Percentiles rank a stretch among this genome's conserved stretches.
phyloP scores from a whole-genome alignment of 495 filamentous ascomycete species.

The Penicillium crystallinum region DNA sequence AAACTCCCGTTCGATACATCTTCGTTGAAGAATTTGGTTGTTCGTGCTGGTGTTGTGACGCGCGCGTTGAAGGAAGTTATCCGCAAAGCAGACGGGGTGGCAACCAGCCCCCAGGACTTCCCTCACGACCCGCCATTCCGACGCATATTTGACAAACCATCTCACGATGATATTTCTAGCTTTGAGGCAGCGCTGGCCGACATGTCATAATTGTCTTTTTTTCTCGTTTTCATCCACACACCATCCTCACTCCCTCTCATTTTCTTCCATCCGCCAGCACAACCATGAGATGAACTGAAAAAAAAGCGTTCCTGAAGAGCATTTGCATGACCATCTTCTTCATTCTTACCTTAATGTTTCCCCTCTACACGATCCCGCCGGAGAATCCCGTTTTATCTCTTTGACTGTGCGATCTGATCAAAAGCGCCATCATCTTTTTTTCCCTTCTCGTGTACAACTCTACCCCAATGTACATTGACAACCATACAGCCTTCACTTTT shows the following conservation, averaged over 20 bases:
- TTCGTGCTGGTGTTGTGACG: conserved; percentile 71
- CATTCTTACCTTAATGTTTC: conserved; percentile 4
- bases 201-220: conserved; percentile 13
- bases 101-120: conserved; percentile 51
- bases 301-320: conserved; percentile 13
- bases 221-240: conserved; percentile 6
- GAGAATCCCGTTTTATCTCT: background rate
- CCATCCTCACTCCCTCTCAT: conserved; percentile 10
- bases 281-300: conserved; percentile 21
- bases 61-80: conserved; percentile 70
- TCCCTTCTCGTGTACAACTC: conserved; percentile 19
- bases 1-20: conserved; percentile 91
- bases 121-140: conserved; percentile 40
- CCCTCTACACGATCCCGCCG: background rate
- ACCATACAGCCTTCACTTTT: background rate
- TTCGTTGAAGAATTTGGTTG: conserved; percentile 79
- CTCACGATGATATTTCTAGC: conserved; percentile 29
- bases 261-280: conserved; percentile 15
- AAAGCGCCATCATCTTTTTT: background rate
- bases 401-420: background rate
- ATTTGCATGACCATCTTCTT: conserved; percentile 12
- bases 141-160: conserved; percentile 40
- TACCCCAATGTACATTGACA: conserved; percentile 24
- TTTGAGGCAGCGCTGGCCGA: conserved; percentile 30
- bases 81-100: conserved; percentile 70